These are phyloP conservation scores for Vigna angularis DNA, from an alignment of 306 rosid genomes.

Conservation along the genomic window DNA sequence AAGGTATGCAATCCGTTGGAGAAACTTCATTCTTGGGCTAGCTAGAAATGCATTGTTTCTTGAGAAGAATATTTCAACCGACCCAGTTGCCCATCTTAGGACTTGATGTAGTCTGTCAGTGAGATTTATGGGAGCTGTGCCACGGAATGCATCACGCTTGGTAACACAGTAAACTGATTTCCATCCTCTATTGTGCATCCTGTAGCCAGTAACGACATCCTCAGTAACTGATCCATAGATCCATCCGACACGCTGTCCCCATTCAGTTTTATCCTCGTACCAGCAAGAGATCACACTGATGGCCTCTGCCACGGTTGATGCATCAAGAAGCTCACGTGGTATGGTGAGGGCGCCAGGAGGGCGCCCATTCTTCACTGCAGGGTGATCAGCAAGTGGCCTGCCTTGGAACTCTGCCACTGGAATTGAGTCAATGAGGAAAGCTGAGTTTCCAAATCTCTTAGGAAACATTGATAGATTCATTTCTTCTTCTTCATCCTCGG, in stretches of 20 bases:
- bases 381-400: constrained; percentile 99
- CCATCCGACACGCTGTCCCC: constrained; percentile 99
- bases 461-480: constrained; percentile 85
- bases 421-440: constrained; percentile 86
- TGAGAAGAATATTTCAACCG: constrained; percentile 96
- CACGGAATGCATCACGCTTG: constrained; percentile 96
- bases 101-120: constrained; percentile 96
- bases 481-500: constrained; percentile 74
- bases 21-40: constrained; percentile 82
- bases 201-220: constrained; percentile 96
- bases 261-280: constrained; percentile 97
- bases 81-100: constrained; percentile 97
- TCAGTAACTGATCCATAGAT: constrained; percentile 97
- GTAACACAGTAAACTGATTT: constrained; percentile 94
- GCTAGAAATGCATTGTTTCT: constrained; percentile 92
- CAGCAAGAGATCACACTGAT: constrained; percentile 96
- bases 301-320: constrained; percentile 95
- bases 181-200: constrained; percentile 99
- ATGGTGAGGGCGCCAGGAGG: constrained; percentile 87
- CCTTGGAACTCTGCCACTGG: constrained; percentile 98
- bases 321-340: constrained; percentile 91
- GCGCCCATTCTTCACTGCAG: constrained; percentile 93
- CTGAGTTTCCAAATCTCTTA: constrained; percentile 92
- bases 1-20: constrained; percentile 90
- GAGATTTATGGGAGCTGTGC: constrained; percentile 95